These are phyloP conservation scores for Thraustochytrium sp. DNA, from an alignment of 352 stramenopile species.

Conservation along the genomic window DNA sequence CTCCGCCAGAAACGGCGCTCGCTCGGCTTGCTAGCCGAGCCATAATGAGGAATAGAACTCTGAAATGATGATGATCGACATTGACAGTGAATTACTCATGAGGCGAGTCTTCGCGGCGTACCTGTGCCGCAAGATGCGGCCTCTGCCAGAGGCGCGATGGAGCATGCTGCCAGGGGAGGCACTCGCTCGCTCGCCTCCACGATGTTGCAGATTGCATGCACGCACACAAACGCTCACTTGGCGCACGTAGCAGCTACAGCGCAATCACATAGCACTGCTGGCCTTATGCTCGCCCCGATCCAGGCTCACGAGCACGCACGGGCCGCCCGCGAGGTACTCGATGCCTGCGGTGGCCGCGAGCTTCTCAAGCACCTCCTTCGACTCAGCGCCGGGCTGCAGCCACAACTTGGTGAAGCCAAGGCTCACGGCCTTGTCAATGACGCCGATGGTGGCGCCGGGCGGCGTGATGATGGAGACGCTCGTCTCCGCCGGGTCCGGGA, in stretches of 20 bases:
- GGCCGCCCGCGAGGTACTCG: conserved; percentile 2
- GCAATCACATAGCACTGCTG: no score
- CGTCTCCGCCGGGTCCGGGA: neutral
- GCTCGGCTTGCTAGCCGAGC: neutral
- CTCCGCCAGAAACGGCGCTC: neutral
- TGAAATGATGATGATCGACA: no score
- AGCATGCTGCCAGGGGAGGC: no score
- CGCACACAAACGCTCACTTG: no score
- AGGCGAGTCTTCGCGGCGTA: no score
- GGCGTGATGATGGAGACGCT: conserved; percentile 40
- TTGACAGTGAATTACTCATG: no score
- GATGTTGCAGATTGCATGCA: no score
- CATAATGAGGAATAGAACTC: no score
- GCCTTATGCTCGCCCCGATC: conserved; percentile 24
- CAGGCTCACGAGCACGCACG: conserved; percentile 29
- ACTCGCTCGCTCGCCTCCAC: no score
- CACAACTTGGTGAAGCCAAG: conserved; percentile 38
- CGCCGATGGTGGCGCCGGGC: neutral
- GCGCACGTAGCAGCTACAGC: no score
- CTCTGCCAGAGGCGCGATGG: no score
- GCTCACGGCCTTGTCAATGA: neutral
- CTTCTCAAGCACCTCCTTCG: neutral
- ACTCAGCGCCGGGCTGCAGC: conserved; percentile 37
- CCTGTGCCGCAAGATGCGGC: no score
- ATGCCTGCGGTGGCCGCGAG: neutral